Evolutionary conservation across 2,329 filamentous ascomycete species (phyloP).

Genomic region (Botrytis elliptica): DNA sequence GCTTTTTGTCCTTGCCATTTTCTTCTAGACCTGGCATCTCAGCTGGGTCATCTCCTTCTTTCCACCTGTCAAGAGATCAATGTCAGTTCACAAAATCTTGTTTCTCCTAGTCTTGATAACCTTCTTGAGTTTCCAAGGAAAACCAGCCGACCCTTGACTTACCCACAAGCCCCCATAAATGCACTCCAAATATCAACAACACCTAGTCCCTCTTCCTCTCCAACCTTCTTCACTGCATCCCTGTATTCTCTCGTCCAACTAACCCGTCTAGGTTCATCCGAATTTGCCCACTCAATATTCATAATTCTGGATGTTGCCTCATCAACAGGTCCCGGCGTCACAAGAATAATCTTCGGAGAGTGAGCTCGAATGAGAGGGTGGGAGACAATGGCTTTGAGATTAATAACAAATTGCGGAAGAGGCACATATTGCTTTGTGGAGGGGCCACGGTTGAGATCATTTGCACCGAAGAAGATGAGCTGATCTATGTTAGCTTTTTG

Average conservation of each 20-base stretch:
- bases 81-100: background rate
- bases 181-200: constrained; percentile 77
- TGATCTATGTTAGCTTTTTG: constrained; percentile 1
- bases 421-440: constrained; percentile 70
- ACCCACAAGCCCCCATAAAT: constrained; percentile 60
- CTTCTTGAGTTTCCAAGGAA: background rate
- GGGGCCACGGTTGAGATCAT: constrained; percentile 70
- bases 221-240: constrained; percentile 59
- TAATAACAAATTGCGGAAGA: constrained; percentile 68
- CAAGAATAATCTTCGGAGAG: constrained; percentile 67
- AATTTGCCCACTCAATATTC: constrained; percentile 42
- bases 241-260: constrained; percentile 58
- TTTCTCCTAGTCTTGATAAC: too few species aligned
- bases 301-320: constrained; percentile 56
- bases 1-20: background rate
- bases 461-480: constrained; percentile 77
- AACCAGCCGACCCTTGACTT: background rate
- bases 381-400: constrained; percentile 67
- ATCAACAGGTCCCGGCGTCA: constrained; percentile 82
- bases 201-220: constrained; percentile 45
- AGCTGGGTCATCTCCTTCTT: background rate
- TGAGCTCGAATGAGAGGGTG: constrained; percentile 70
- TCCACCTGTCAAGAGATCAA: background rate
- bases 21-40: constrained; percentile 13
- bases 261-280: constrained; percentile 41